These are phyloP conservation scores for Paulownia fortunei DNA, from an alignment of 257 asterid species.

Conservation along the genomic window DNA sequence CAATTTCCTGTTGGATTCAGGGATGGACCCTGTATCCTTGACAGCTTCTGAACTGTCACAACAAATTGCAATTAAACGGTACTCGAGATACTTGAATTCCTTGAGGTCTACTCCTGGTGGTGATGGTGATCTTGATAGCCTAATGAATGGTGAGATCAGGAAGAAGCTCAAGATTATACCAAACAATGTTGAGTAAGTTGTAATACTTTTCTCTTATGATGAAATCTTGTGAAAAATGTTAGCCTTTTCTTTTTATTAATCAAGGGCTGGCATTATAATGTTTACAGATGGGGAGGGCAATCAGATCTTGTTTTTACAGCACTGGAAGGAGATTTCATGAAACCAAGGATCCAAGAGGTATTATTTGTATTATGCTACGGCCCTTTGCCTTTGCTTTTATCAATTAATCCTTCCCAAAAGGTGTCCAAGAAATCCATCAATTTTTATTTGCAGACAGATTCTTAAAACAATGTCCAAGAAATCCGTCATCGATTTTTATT, in stretches of 20 bases:
- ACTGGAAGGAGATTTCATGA: constrained; percentile 80
- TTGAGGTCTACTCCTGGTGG: constrained; percentile 59
- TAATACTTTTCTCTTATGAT: neutral
- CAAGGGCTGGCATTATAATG: neutral
- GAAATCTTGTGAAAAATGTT: neutral
- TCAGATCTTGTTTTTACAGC: constrained; percentile 56
- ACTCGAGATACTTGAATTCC: constrained; percentile 67
- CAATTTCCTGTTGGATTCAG: constrained; percentile 80
- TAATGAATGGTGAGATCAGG: constrained; percentile 82
- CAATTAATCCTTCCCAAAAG: too few relatives aligned
- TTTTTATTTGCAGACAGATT: too few relatives aligned
- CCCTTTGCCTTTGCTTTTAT: too few relatives aligned
- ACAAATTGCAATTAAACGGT: constrained; percentile 48
- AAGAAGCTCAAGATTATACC: constrained; percentile 88
- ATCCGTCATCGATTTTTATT: neutral
- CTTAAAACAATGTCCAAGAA: too few relatives aligned
- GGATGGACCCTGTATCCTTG: constrained; percentile 67
- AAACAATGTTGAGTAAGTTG: constrained; percentile 55
- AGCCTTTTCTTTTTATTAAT: neutral
- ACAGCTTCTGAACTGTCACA: constrained; percentile 61
- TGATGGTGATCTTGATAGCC: constrained; percentile 51
- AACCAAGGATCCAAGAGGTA: constrained; percentile 84
- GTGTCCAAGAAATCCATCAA: too few relatives aligned
- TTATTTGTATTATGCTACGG: too few relatives aligned
- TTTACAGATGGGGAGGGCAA: constrained; percentile 83